Base-by-base conservation (phyloP, 331 rosid species). In the Pyrus hybrid region DNA sequence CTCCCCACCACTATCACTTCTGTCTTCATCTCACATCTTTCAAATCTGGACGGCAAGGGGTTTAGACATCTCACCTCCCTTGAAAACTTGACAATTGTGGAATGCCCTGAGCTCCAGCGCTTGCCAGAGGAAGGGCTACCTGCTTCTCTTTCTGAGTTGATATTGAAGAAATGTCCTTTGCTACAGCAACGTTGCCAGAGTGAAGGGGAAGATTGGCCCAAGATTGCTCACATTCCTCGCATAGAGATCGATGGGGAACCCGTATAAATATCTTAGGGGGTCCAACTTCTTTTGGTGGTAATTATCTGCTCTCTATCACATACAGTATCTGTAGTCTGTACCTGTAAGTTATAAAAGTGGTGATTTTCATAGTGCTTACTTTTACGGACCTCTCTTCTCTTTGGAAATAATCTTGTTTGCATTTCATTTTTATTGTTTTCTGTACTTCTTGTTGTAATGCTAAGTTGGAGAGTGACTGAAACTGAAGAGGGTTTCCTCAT, bases 191-290 rank as follows among this genome's bases (percentile, higher is more conserved):
- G 74, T 32, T 57, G 29, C 30, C 74, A 26, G 51, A 25, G 74
- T 56, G 80, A 7, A 56, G 60, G 79, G 5, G 66, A 35, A 25
- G 61, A 68, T 10, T 67, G 80, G 74, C 60, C 63, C 54, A 76
- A 76, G 23, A 67, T 76, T 56, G 49, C 80, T 56, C 80, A 67
- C 29, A 56, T 76, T 6, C 74, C 11, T 13, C 13, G 6, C 14
- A 23, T 67, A 23, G 16, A 8, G 30, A 67, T 56, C 5, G 25
- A 35, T 67, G 67, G 72, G 20, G 73, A 69, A 25, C 73, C 49
- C 18, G 16, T 69, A 41, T 22, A 17, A 68, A 51, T 26, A 3
- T 25, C 37, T 69, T 26, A 33, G 17, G 28, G 20, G 37, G 35
- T 45, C 7, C 73, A 0, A 68, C 14, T 14, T 23, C 2, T 26